Evolutionary conservation across 1,284 basidiomycete species (phyloP), one percentile per base, ranked within the genome.

Genomic region (Trametes pubescens): DNA sequence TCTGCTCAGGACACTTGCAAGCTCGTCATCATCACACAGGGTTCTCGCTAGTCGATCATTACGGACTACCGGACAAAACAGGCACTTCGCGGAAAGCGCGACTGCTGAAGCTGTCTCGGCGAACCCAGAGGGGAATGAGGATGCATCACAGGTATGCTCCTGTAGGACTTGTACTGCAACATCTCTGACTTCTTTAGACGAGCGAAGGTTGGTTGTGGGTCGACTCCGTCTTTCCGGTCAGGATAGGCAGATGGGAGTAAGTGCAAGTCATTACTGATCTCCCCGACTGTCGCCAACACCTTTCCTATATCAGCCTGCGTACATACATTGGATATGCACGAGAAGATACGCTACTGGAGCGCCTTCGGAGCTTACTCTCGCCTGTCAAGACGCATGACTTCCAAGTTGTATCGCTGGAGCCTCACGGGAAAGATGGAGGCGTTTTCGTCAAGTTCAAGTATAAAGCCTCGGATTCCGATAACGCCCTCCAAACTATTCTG

Each of bases 391-490:
- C 81, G 0, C 82, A 87, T 65, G 79, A 77, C 40, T 92, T 93
- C 72, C 77, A 80, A 40, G 75, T 91, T 21, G 67, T 88, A 9
- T 83, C 84, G 24, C 66, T 92, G 6, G 81, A 91, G 56, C 86
- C 87, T 14, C 83, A 89, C 65, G 75, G 77, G 57, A 95, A 95
- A 72, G 93, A 94, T 65, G 93, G 94, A 8, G 95, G 96, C 9
- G 90, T 95, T 4, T 96, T 96, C 74, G 87, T 96, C 59, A 86
- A 85, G 52, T 96, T 96, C 76, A 80, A 82, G 22, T 96, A 92
- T 72, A 77, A 77, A 38, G 73, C 80, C 1, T 71, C 71, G n/a
- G 77, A 80, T 46, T 61, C 67, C 5, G 79, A 84, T 21, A 70
- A 70, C 22, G 81, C 82, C 11, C 72, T 89, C 3, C 73, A 77